Base-by-base conservation (phyloP, 2,329 filamentous ascomycete species). In the Daldinia sp. region DNA sequence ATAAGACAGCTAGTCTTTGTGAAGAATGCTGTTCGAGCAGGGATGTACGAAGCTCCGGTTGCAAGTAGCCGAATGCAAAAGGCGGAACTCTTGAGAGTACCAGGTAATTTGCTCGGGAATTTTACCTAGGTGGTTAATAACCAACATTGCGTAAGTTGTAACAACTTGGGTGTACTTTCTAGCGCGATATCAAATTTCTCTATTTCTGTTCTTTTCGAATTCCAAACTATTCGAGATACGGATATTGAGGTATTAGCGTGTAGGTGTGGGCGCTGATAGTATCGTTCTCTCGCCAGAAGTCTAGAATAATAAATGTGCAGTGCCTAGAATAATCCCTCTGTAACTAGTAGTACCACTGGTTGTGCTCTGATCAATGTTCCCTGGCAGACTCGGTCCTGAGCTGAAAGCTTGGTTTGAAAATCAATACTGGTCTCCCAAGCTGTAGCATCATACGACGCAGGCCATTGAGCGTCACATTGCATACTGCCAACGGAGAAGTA, bases 401-500 rank as follows among this genome's bases (percentile, higher is more conserved):
- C 17, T 21, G 19, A 47, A 29, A 54, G 25, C 17, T 21, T 49
- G 21, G 37, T 32, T 29, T 48, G 25, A 19, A 17, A 48, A 30
- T 30, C 27, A 48, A 48, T 48, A 48, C 25, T 29, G 45, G 45
- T 15, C 27, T 30, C 27, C n/a, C 19, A 34, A 23, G 47, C 27
- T 41, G 57, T 17, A 53, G 30, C 27, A 52, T 35, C 45, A 47
- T 30, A 30, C 30, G 25, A 58, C 48, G 32, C 50, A 51, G 39
- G 47, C 39, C 25, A 49, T 52, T 8, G 21, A 61, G 52, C 49
- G 52, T 55, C 56, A 51, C 58, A 56, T 57, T 57, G 50, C 53
- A 67, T 61, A 21, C 17, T 25, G 25, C 27, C 39, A 41, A 41
- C 43, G 50, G 15, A 27, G 43, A 21, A 25, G 23, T 32, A 23